Evolutionary conservation across 345 rosid species (phyloP).

Genomic region (Salix dunnii): DNA sequence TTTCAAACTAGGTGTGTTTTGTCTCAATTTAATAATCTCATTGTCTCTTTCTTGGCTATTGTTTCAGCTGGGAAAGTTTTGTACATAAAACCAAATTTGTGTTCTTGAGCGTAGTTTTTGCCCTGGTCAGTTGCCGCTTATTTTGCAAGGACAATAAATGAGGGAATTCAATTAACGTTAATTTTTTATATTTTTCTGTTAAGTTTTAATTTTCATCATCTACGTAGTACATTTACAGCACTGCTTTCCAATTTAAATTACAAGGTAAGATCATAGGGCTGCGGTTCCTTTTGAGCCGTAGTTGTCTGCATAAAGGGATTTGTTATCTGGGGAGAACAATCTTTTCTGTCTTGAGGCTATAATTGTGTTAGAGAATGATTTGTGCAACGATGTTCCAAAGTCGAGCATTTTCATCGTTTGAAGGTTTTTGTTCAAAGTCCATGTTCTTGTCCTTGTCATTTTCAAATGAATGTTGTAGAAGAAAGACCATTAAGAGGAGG

Average conservation of each 20-base stretch:
- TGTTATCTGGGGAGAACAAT: background rate
- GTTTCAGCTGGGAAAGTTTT: background rate
- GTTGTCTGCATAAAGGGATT: background rate
- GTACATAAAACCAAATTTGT: background rate
- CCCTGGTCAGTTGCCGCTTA: background rate
- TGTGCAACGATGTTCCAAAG: background rate
- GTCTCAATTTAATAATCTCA: background rate
- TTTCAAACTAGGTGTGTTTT: slow-evolving; percentile 54
- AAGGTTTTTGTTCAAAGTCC: slow-evolving; percentile 50
- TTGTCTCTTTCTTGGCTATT: background rate
- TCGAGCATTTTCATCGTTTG: slow-evolving; percentile 18
- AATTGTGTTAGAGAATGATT: background rate
- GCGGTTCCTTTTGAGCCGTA: background rate
- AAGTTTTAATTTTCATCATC: background rate
- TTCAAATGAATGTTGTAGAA: slow-evolving; percentile 45
- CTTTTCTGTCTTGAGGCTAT: too few species aligned
- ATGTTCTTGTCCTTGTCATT: slow-evolving; percentile 56
- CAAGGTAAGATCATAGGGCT: background rate
- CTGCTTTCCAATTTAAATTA: too few species aligned
- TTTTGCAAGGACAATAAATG: too few species aligned
- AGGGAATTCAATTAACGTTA: background rate
- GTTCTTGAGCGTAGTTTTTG: background rate
- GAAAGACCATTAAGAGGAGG: slow-evolving; percentile 63
- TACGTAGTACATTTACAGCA: background rate
- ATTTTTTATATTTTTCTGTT: background rate